Evolutionary conservation across 169 alveolate species (phyloP).

Genomic region (Plasmodium relictum): DNA sequence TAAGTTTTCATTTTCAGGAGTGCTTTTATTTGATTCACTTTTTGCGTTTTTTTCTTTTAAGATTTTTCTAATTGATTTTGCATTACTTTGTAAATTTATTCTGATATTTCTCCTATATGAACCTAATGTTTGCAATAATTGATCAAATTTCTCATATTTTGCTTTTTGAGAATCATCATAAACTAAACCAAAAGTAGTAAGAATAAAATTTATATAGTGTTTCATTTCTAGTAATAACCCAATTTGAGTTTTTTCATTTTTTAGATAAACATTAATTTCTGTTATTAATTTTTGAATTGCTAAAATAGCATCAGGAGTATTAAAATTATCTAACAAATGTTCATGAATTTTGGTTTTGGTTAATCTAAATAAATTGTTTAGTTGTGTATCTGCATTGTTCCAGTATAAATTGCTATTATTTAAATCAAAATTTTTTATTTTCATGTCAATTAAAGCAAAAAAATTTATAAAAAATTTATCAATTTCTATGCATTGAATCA

Average conservation of each 20-base stretch:
- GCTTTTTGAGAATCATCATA: constrained; percentile 76
- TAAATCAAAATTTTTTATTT: constrained; percentile 81
- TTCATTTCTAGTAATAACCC: constrained; percentile 76
- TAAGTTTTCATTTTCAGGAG: constrained; percentile 77
- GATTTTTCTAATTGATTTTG: constrained; percentile 80
- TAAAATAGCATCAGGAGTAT: constrained; percentile 91
- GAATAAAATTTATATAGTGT: constrained; percentile 79
- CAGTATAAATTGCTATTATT: constrained; percentile 78
- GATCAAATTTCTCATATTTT: constrained; percentile 57
- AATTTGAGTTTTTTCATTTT: constrained; percentile 70
- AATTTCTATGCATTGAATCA: constrained; percentile 94
- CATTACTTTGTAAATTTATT: constrained; percentile 67
- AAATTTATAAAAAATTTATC: constrained; percentile 94
- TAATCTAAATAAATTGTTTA: constrained; percentile 73
- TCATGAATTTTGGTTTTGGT: constrained; percentile 77
- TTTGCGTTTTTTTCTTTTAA: constrained; percentile 73
- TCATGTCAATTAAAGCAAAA: constrained; percentile 92
- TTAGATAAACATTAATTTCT: constrained; percentile 82
- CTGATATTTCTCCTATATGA: constrained; percentile 79
- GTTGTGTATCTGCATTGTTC: constrained; percentile 78
- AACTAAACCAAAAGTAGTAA: constrained; percentile 82
- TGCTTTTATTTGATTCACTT: constrained; percentile 76
- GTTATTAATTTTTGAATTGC: constrained; percentile 83
- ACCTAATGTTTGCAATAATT: constrained; percentile 75
- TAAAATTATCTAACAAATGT: constrained; percentile 84